Base-by-base conservation (phyloP, 1,284 basidiomycete genomes). In the Ustilago hordei region DNA sequence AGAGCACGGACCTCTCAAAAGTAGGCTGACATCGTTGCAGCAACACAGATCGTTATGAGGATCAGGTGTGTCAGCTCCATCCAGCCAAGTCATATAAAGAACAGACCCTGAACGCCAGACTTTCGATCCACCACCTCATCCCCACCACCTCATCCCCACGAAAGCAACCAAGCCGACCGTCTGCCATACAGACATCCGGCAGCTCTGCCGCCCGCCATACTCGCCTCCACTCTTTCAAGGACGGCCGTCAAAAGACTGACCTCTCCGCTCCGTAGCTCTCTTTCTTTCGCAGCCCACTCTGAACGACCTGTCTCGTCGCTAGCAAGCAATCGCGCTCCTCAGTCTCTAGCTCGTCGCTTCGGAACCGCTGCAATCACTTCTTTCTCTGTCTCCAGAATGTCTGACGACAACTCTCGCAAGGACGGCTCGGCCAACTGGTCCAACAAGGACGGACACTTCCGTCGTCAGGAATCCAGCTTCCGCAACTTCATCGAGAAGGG, bases 381-480 rank as follows among this genome's bases (percentile, higher is more conserved):
- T 17, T 36, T 62, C 34, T 48, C 61, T 4, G 2, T 34, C 19
- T 38, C 32, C 43, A 63, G 56, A 48, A 63, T 63, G 61, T 45
- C 61, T 23, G 35, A 28, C 31, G 74, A 76, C 62, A 62, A 69
- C 41, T 69, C 71, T 11, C 60, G 70, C 38, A 81, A 78, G 63
- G 80, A 81, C 57, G 80, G 80, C 39, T 78, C 60, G 1, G 66
- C 75, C 52, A 68, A 75, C 36, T 82, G 78, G 78, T 63, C 90
- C 68, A 86, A 87, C 55, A 86, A 88, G 1, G 93, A 96, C 83
- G 96, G 95, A 13, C 90, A 91, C 3, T 98, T 93, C 89, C 93
- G 94, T 74, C 90, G 96, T 55, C 88, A 90, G 53, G 87, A 90
- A 39, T 90, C 93, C 4, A 87, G 89, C 0, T 98, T 96, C 88